These are phyloP conservation scores for Euphorbia tirucalli DNA, from an alignment of 345 rosid genomes.

Conservation along the genomic window DNA sequence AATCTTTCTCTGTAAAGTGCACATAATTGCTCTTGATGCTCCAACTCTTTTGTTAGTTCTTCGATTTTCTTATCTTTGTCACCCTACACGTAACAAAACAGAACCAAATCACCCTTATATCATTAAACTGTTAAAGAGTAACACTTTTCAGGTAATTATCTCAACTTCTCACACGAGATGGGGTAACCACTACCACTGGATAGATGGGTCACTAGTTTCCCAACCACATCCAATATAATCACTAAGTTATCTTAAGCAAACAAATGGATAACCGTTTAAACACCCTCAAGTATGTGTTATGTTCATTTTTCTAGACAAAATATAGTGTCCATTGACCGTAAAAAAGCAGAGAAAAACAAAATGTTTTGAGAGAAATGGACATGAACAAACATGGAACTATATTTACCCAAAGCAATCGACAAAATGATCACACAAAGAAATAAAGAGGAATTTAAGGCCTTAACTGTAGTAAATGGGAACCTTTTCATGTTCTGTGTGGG, in stretches of 20 bases:
- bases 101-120: background rate
- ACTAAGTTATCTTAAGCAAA: conserved; percentile 1
- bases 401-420: background rate
- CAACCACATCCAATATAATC: background rate
- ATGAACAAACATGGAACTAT: background rate
- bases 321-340: too few species aligned
- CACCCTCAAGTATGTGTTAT: too few species aligned
- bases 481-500: background rate
- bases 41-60: conserved; percentile 53
- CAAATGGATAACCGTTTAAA: background rate
- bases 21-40: conserved; percentile 56
- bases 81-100: conserved; percentile 40
- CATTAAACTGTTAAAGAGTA: background rate
- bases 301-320: too few species aligned
- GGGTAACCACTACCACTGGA: background rate
- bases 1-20: conserved; percentile 46
- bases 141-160: too few species aligned
- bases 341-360: too few species aligned
- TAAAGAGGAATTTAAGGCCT: too few species aligned
- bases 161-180: too few species aligned
- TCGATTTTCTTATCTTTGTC: conserved; percentile 69
- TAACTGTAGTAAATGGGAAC: too few species aligned
- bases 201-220: background rate
- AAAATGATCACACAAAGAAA: too few species aligned
- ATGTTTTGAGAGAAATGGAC: background rate